Evolutionary conservation across 345 rosid species (phyloP).

Genomic region (Brassica juncea): DNA sequence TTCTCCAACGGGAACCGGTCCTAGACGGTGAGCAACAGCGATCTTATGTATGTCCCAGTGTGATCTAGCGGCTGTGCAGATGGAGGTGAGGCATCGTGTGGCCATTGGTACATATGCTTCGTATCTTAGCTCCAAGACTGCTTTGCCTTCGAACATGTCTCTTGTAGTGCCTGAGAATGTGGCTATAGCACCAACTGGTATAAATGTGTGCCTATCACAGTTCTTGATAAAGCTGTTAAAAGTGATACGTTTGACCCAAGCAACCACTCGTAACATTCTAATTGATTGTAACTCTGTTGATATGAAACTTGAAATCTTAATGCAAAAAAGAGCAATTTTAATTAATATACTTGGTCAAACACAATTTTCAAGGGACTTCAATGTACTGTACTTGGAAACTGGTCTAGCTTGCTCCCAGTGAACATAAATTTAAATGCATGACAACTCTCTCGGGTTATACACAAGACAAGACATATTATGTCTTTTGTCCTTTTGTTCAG

Average conservation of each 20-base stretch:
- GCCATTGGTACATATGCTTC: constrained; percentile 96
- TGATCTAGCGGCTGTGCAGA: constrained; percentile 64
- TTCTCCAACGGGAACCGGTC: constrained; percentile 87
- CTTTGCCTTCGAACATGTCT: constrained; percentile 74
- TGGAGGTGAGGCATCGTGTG: constrained; percentile 54
- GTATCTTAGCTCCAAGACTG: constrained; percentile 74
- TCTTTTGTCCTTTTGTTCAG: constrained; percentile 21
- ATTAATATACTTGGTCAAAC: background rate
- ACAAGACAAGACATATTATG: background rate
- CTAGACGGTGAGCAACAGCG: constrained; percentile 74
- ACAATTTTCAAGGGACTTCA: background rate
- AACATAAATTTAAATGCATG: background rate
- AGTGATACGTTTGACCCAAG: background rate
- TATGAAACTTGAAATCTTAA: background rate
- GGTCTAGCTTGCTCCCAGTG: background rate
- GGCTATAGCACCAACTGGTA: constrained; percentile 53
- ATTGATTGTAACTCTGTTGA: background rate
- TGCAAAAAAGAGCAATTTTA: background rate
- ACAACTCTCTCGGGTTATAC: background rate
- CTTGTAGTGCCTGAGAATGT: constrained; percentile 82
- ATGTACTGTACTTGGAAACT: background rate
- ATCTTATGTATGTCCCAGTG: constrained; percentile 73
- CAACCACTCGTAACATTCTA: background rate
- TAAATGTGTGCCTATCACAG: too few species aligned
- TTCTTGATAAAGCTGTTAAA: too few species aligned